A percentile compares a stretch with the other conserved stretches of the same genome.
phyloP scores from a whole-genome alignment of 2,329 filamentous ascomycete species.

The Fusarium aywerte region DNA sequence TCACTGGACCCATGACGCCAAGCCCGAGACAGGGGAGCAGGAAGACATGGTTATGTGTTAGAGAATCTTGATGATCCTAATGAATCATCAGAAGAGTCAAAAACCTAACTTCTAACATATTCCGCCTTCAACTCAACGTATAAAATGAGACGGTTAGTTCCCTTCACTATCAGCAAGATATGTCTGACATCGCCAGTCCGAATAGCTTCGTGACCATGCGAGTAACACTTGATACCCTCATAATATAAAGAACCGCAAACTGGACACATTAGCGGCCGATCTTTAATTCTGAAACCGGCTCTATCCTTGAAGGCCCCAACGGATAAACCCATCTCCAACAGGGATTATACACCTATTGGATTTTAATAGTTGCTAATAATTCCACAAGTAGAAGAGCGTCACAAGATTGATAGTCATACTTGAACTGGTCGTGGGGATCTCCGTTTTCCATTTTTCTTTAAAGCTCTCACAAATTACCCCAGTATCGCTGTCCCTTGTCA shows the following conservation, averaged over 20 bases:
- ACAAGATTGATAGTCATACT: background rate
- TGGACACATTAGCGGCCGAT: slow-evolving; percentile 14
- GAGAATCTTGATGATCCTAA: background rate
- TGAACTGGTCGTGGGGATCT: background rate
- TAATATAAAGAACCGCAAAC: background rate
- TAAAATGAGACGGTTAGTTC: no score
- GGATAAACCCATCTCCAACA: slow-evolving; percentile 5
- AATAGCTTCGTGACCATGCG: background rate
- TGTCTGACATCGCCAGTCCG: background rate
- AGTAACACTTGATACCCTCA: background rate
- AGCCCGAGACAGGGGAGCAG: slow-evolving; percentile 32
- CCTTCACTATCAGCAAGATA: no score
- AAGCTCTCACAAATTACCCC: slow-evolving; percentile 25
- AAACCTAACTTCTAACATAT: background rate
- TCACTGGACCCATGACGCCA: slow-evolving; percentile 34
- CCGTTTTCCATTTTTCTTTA: slow-evolving; percentile 25
- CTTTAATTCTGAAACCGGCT: slow-evolving; percentile 35
- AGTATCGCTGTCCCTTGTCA: slow-evolving; percentile 32
- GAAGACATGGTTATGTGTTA: slow-evolving; percentile 3
- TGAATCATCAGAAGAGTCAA: background rate
- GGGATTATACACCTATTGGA: slow-evolving; percentile 4
- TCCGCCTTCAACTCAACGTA: background rate
- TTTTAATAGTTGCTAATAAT: slow-evolving; percentile 3
- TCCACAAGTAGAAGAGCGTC: background rate
- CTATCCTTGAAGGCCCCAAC: slow-evolving; percentile 28